A percentile compares a stretch with the other conserved stretches of the same genome.
phyloP scores from a whole-genome alignment of 257 asterid genomes.

The Cordia subcordata region DNA sequence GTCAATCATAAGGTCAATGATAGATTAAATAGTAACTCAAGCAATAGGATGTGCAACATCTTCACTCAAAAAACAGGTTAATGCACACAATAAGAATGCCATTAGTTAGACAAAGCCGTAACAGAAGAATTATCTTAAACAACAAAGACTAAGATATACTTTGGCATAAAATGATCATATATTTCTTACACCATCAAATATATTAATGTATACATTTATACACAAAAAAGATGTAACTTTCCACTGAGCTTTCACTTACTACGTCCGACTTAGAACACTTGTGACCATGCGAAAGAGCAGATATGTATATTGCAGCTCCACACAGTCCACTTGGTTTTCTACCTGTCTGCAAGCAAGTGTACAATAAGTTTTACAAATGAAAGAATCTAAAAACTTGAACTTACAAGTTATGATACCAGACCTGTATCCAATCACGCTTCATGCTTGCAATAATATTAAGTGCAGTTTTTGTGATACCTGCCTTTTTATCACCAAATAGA shows the following conservation, averaged over 20 bases:
- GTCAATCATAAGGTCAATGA: no score
- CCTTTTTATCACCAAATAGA: constrained; percentile 37
- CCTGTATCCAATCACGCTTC: constrained; percentile 99
- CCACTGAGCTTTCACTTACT: constrained; percentile 38
- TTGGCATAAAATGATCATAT: no score
- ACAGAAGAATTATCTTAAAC: no score
- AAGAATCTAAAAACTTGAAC: not conserved
- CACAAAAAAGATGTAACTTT: no score
- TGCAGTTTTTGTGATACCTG: constrained; percentile 25
- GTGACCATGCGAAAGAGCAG: constrained; percentile 75
- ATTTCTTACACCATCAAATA: no score
- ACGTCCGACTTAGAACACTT: constrained; percentile 60
- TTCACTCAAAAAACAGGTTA: no score
- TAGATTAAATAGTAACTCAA: no score
- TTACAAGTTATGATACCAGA: constrained; percentile 8
- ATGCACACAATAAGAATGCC: no score
- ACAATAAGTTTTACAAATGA: constrained; percentile 3
- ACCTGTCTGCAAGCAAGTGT: constrained; percentile 62
- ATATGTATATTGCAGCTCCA: constrained; percentile 87
- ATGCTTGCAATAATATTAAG: constrained; percentile 52
- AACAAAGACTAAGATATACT: no score
- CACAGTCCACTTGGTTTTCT: constrained; percentile 95
- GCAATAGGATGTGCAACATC: no score
- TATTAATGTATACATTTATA: no score
- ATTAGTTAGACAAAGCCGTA: no score